These are phyloP conservation scores for Ophiosphaerella narmari DNA, from an alignment of 2,329 filamentous ascomycete genomes.

Conservation along the genomic window DNA sequence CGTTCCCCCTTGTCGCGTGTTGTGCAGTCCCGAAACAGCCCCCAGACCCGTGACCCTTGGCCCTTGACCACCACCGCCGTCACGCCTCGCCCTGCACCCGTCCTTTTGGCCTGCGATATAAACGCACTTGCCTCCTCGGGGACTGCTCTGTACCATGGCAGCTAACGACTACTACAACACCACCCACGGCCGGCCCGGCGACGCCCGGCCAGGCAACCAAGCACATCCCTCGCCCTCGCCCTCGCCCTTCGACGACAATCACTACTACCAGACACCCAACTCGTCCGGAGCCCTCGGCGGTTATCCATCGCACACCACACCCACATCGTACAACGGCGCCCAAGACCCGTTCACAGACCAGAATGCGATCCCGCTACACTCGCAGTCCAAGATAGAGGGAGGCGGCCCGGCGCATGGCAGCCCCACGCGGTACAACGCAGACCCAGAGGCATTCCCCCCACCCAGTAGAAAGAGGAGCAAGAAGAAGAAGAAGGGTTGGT, in stretches of 20 bases:
- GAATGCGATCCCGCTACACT: constrained; percentile 54
- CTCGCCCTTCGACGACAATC: constrained; percentile 41
- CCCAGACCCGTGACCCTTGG: constrained; percentile 1
- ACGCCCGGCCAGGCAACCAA: constrained; percentile 35
- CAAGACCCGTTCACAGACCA: constrained; percentile 58
- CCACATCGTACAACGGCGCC: constrained; percentile 62
- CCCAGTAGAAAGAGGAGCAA: constrained; percentile 23
- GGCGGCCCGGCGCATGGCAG: constrained; percentile 18
- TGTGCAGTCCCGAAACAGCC: constrained; percentile 3
- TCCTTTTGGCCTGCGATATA: not conserved
- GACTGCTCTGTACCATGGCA: constrained; percentile 43
- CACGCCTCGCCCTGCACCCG: not conserved
- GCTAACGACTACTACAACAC: constrained; percentile 65
- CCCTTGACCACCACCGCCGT: not conserved
- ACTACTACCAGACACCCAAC: constrained; percentile 49
- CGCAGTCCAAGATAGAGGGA: constrained; percentile 45
- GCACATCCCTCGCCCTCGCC: constrained; percentile 35
- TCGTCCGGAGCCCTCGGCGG: constrained; percentile 58
- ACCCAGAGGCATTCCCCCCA: constrained; percentile 45
- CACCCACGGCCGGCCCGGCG: constrained; percentile 46
- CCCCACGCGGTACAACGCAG: constrained; percentile 44
- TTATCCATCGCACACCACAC: constrained; percentile 53
- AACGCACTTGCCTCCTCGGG: not conserved
- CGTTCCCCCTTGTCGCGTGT: not conserved
- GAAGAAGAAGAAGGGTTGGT: constrained; percentile 57